Base-by-base conservation (phyloP, 371 early-diverging fungal species). In the Apophysomyces sp. region DNA sequence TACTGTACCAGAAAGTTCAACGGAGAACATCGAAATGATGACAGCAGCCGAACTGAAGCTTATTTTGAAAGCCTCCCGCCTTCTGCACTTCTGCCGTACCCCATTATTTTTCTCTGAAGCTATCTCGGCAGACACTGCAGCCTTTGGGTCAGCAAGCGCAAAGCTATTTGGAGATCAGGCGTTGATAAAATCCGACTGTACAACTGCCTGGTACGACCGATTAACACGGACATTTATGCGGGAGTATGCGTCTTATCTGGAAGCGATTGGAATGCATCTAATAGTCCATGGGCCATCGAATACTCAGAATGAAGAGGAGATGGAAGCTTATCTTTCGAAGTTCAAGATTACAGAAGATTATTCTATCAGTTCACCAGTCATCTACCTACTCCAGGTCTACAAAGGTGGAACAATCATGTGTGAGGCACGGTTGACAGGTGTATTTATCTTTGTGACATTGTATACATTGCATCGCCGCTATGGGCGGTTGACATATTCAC, bases 391-490 rank as follows among this genome's bases (percentile, higher is more conserved):
- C 39, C 90, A 88, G 60, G 79, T 82, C 0, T 82, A 88, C 37
- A 76, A 78, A 27, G 86, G 85, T 4, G 91, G 91, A 0, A 84
- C 88, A 0, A 79, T 93, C 37, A 84, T 93, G 77, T 86, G 89
- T 21, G 91, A 93, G 66, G 84, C 89, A 13, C 77, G 89, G 27
- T 71, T 92, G 3, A 87, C 91, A 16, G 87, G 84, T 12, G 77
- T 79, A 30, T 91, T 89, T 77, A 86, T 86, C 1, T 88, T 86
- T 59, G 86, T 91, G 0, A 91, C 90, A 1, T 58, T 92, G 15
- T 93, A 91, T 61, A 90, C 89, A 0, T 63, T 93, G 16, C 85
- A 87, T 58, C 83, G 86, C 21, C 78, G 85, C 1, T 87, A 86
- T 68, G 86, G 87, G 6, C 76, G 83, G n/a, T 61, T 84, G 30